These are phyloP conservation scores for Lachancea cidri DNA, from an alignment of 805 yeast species.

Conservation along the genomic window DNA sequence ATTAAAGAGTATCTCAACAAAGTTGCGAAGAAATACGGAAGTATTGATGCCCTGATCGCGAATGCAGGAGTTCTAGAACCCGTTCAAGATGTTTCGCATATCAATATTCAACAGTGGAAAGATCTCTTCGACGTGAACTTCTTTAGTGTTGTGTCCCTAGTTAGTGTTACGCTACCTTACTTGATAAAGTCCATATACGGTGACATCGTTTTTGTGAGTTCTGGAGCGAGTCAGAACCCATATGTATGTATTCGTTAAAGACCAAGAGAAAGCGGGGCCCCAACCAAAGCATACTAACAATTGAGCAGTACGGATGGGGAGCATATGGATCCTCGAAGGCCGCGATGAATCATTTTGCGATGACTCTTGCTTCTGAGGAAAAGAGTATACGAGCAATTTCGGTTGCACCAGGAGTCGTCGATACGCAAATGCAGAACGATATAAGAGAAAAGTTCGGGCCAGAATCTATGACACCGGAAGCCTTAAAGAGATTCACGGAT, in stretches of 20 bases:
- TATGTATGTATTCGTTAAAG: slow-evolving; percentile 32
- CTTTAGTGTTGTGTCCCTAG: slow-evolving; percentile 65
- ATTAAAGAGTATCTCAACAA: slow-evolving; percentile 36
- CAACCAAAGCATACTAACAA: slow-evolving; percentile 4
- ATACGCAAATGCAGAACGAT: slow-evolving; percentile 80
- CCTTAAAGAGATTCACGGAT: slow-evolving; percentile 57
- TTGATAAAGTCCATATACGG: slow-evolving; percentile 50
- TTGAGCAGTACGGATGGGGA: slow-evolving; percentile 65
- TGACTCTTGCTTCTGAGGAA: slow-evolving; percentile 66
- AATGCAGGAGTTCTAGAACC: slow-evolving; percentile 87
- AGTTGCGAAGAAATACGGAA: slow-evolving; percentile 49
- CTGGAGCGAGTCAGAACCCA: slow-evolving; percentile 74
- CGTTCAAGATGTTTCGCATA: slow-evolving; percentile 45
- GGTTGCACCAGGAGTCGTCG: slow-evolving; percentile 93
- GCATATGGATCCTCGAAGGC: slow-evolving; percentile 93
- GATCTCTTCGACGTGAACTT: slow-evolving; percentile 67
- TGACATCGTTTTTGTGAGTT: slow-evolving; percentile 70
- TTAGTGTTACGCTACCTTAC: slow-evolving; percentile 50
- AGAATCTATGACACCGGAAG: slow-evolving; percentile 53
- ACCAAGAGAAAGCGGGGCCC: no score
- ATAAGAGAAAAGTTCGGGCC: slow-evolving; percentile 63
- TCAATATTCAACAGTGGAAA: slow-evolving; percentile 52
- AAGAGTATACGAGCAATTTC: slow-evolving; percentile 47
- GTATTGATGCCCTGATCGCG: slow-evolving; percentile 58
- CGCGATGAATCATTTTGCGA: slow-evolving; percentile 73